Conservation (phyloP, 1,284 basidiomycete genomes). For the Marasmius fiardii region DNA sequence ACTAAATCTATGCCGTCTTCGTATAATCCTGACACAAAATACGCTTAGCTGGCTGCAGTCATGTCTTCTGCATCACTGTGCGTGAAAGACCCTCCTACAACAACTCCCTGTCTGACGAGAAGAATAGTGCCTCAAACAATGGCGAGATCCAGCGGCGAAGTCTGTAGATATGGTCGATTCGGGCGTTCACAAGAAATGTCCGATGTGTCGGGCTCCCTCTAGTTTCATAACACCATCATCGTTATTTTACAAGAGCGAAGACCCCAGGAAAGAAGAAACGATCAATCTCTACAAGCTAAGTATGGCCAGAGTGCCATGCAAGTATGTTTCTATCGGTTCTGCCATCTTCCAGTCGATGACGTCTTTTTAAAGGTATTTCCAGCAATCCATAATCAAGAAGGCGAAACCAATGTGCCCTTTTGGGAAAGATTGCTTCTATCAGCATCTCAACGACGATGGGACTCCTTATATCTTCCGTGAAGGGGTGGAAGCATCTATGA, state of each 20-base stretch:
- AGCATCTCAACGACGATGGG: conserved; percentile 64
- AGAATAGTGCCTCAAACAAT: conserved; percentile 67
- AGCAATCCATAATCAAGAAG: conserved; percentile 37
- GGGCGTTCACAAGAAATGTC: conserved; percentile 67
- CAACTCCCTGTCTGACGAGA: conserved; percentile 4
- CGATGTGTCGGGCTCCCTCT: conserved; percentile 64
- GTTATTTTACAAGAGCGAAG: conserved; percentile 52
- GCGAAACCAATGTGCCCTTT: conserved; percentile 62
- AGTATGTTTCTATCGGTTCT: conserved; percentile 34
- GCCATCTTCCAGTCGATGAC: conserved; percentile 4
- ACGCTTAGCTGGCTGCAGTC: conserved; percentile 61
- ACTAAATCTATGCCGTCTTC: not conserved
- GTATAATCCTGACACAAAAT: conserved; percentile 7
- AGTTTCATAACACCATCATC: conserved; percentile 69
- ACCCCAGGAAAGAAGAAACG: conserved; percentile 45
- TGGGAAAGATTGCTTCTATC: conserved; percentile 74
- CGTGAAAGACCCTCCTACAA: conserved; percentile 12
- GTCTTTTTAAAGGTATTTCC: conserved; percentile 50
- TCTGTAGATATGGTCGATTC: conserved; percentile 46
- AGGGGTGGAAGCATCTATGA: conserved; percentile 54
- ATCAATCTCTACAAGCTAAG: conserved; percentile 64
- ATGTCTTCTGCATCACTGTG: conserved; percentile 70
- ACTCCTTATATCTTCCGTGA: conserved; percentile 50
- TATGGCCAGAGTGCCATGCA: conserved; percentile 65
- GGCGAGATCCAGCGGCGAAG: conserved; percentile 60